Evolutionary conservation across 495 filamentous ascomycete genomes (phyloP), one percentile per base, ranked within the genome.

Genomic region (Penicillium daleae): DNA sequence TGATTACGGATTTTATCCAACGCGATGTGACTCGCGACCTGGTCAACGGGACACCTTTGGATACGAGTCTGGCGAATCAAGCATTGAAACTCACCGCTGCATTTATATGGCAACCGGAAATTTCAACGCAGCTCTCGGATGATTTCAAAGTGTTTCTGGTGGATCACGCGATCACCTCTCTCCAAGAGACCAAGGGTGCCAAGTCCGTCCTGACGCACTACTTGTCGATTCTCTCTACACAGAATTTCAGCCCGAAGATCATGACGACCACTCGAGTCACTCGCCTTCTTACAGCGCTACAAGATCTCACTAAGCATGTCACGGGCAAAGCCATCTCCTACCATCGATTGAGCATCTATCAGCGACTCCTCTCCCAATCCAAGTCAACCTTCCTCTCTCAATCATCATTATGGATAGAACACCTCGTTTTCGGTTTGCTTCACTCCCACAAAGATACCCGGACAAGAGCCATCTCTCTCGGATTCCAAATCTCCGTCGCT

Each of bases 91-190:
- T 97, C 2, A 80, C 92, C 2, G 82, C 83, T 37, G 86, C 86
- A 22, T 86, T 97, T 53, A 81, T 93, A 13, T 87, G 87, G 74
- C 87, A 89, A 31, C 80, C 84, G 6, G 81, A 82, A 4, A 81
- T 95, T 31, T 84, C 87, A 4, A 78, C 82, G 12, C 80, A 81
- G 8, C 72, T 97, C 24, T 81, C 89, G 4, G 86, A 90, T 44
- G 91, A 93, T 3, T 95, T 96, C 68, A 87, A 86, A 51, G 74
- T 83, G 17, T 97, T 91, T 69, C 80, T 97, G 31, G 75, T 96
- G 51, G 92, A 97, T 27, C 85, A 91, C 56, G 87, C 88, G 24
- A 90, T 95, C 57, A 80, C 80, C 35, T 84, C 83, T 29, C 83
- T 97, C 54, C 79, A 87, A 57, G 82, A 90, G 66, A 65, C 74